Evolutionary conservation across 495 filamentous ascomycete genomes (phyloP), one percentile per base, ranked within the genome.

Genomic region (Lophiotrema nucula): DNA sequence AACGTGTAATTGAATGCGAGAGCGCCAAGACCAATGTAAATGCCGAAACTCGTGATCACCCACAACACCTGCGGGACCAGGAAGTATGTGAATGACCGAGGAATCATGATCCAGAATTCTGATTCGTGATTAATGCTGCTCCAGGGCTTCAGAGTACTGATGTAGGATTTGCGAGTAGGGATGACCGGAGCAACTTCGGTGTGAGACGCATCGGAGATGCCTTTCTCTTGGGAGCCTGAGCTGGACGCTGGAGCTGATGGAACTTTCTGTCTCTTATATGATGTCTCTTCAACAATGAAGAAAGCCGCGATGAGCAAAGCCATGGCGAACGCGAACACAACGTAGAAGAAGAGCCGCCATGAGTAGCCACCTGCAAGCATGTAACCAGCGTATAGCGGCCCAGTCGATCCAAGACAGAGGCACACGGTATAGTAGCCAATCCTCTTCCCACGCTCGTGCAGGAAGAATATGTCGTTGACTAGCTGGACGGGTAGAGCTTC

Each of bases 381-480:
- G 69, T 85, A 86, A 0, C 82, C 80, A 2, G 82, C 81, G 31
- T 79, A 83, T 0, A 86, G 68, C 0, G 81, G 77, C 3, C 82
- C 81, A 13, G 81, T 82, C 0, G 80, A 70, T 11, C 82, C 82
- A 24, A 83, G 72, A 62, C 82, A 85, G 28, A 85, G 79, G 54
- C 77, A 81, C 13, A 84, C 82, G 15, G 82, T 85, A 57, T 85
- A 85, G 48, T 79, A 81, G 3, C 80, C 82, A 28, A 85, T 73
- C 1, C 76, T 70, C 69, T 80, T 78, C 4, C 82, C 82, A 11
- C 82, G 71, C 60, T 85, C 81, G 58, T 85, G 82, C 1, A 85
- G 70, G 67, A 80, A 86, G 69, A 86, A 86, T 52, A 86, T 82
- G 57, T 86, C 83, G 56, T 86, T 86, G 5, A 84, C 82, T 3